Percentiles rank a stretch among this genome's conserved stretches.
These are phyloP conservation scores for Psilocybe subaeruginosa DNA, from an alignment of 768 basidiomycete genomes.

Conservation along the genomic window DNA sequence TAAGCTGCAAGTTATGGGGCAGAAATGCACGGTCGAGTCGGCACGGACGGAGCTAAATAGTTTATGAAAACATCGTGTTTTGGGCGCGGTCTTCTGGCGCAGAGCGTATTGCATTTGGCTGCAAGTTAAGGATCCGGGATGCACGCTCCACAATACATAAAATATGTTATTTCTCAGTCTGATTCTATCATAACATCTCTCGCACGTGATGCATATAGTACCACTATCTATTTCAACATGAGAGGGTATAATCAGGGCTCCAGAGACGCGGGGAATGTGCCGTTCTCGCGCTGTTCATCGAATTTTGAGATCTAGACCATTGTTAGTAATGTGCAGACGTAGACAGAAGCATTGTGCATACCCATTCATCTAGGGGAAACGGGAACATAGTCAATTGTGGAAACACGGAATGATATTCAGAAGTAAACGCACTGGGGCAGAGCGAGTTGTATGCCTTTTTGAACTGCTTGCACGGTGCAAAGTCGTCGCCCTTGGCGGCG, in stretches of 20 bases:
- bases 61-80: not conserved
- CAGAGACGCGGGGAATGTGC: slow-evolving; percentile 90
- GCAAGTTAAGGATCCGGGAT: not conserved
- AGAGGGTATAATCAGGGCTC: slow-evolving; percentile 47
- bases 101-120: not conserved
- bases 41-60: slow-evolving; percentile 15
- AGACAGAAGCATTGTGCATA: slow-evolving; percentile 33
- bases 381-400: not conserved
- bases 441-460: slow-evolving; percentile 93
- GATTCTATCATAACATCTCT: not conserved
- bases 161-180: slow-evolving; percentile 7
- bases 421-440: slow-evolving; percentile 84
- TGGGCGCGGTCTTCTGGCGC: not conserved
- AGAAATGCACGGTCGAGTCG: not conserved
- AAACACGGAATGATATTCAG: not conserved
- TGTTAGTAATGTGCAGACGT: slow-evolving; percentile 10
- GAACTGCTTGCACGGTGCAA: slow-evolving; percentile 99
- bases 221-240: not conserved
- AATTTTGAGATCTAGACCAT: slow-evolving; percentile 73
- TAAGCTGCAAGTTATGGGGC: slow-evolving; percentile 19
- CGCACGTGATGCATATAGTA: slow-evolving; percentile 3
- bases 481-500: slow-evolving; percentile 96
- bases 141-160: slow-evolving; percentile 12
- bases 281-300: slow-evolving; percentile 94
- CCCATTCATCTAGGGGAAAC: slow-evolving; percentile 82